Evolutionary conservation across 495 filamentous ascomycete genomes (phyloP), one percentile per base, ranked within the genome.

Genomic region (Paragyromitra xinjiangensis): DNA sequence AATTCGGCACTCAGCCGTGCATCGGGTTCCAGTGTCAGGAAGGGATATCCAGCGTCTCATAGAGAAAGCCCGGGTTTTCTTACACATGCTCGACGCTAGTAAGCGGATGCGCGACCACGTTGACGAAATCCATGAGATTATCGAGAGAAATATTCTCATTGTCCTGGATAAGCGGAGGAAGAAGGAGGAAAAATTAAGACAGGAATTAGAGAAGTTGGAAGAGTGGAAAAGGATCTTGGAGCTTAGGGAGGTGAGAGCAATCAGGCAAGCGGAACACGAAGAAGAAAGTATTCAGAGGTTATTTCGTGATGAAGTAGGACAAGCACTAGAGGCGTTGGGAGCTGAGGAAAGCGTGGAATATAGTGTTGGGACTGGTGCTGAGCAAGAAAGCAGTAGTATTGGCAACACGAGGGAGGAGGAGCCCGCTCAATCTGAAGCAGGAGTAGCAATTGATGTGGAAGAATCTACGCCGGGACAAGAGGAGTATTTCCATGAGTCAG

Each of bases 301-400:
- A 73, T 53, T 85, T 71, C 69, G 51, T 64, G 14, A 69, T 79
- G 45, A 84, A 79, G 82, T 66, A 79, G 64, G 55, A 80, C 50
- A 83, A 83, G 78, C 64, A 62, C 9, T 84, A 74, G 79, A 78
- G 65, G n/a, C 82, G 79, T 48, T 77, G 29, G 53, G 64, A 62
- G 4, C 65, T 80, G 65, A 81, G 51, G 56, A 66, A 42, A 55
- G 51, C 19, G 71, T 45, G 2, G 64, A 12, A 69, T 59, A 69
- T 42, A 61, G 53, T 22, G 19, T 26, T 59, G 66, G 12, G 9
- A 34, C 75, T 22, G 72, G 78, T 51, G 24, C 22, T 16, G 50
- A 26, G n/a, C 74, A 78, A 9, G 71, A 64, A 48, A 55, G 22
- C 6, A 26, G 29, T 39, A 50, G 39, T 56, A 29, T 12, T 40